A percentile compares a stretch with the other conserved stretches of the same genome.
Conservation (phyloP, 2,329 filamentous ascomycete species). For the Nakataea oryzae region DNA sequence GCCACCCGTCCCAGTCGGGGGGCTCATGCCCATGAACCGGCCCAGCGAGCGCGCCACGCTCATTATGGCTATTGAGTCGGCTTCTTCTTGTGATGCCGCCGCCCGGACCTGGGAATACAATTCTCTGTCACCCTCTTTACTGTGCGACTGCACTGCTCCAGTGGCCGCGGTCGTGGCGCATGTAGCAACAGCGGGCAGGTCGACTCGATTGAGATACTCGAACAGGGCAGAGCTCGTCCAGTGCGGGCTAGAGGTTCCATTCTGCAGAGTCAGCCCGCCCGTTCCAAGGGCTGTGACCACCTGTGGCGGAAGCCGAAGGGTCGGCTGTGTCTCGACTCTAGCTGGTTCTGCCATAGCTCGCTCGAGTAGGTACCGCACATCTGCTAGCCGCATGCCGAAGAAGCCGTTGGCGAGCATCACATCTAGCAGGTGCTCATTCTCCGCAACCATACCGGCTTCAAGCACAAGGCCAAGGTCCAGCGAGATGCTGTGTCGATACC, state of each 20-base stretch:
- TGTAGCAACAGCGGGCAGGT: slow-evolving; percentile 21
- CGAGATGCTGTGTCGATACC: slow-evolving; percentile 25
- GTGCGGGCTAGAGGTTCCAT: slow-evolving; percentile 40
- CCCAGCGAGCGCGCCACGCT: slow-evolving; percentile 10
- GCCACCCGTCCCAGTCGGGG: not conserved
- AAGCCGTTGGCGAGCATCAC: slow-evolving; percentile 40
- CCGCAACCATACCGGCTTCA: slow-evolving; percentile 42
- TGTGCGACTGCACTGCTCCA: not conserved
- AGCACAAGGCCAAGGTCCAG: slow-evolving; percentile 42
- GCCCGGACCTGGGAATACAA: slow-evolving; percentile 3
- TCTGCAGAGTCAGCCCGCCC: slow-evolving; percentile 41
- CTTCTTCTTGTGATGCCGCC: slow-evolving; percentile 1
- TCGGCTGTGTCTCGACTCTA: slow-evolving; percentile 2
- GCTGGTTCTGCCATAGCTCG: slow-evolving; percentile 30
- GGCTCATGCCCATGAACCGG: slow-evolving; percentile 10
- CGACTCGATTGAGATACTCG: slow-evolving; percentile 34
- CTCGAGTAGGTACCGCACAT: slow-evolving; percentile 36
- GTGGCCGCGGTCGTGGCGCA: not conserved
- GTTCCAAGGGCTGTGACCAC: slow-evolving; percentile 43
- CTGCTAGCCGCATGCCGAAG: slow-evolving; percentile 39
- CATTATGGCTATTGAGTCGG: slow-evolving; percentile 2
- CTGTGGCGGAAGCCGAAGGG: slow-evolving; percentile 28
- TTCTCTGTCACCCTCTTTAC: not conserved
- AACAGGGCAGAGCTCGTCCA: slow-evolving; percentile 41
- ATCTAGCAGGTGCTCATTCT: slow-evolving; percentile 34